Evolutionary conservation across 495 filamentous ascomycete genomes (phyloP), one percentile per base, ranked within the genome.

Genomic region (Aspergillus cavernicola): DNA sequence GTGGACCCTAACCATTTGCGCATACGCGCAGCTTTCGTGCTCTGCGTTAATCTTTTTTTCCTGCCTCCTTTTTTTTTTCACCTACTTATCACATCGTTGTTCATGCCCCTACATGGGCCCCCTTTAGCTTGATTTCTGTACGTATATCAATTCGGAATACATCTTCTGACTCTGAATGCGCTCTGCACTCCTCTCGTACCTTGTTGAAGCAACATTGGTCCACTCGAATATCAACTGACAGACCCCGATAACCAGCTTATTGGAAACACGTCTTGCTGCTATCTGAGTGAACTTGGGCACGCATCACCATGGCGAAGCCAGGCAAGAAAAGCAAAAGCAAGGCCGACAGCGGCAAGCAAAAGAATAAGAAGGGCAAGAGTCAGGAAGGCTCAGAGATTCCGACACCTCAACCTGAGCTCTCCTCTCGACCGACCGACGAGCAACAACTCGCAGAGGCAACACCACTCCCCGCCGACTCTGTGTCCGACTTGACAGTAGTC

Each of bases 181-280:
- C 56, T 67, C 40, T 66, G 53, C 64, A 68, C 65, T 72, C 62
- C 66, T 72, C 66, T 65, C 31, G 31, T 33, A 33, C 12, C 57
- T 51, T 66, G 52, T 63, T 67, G 52, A 65, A 50, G 46, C 60
- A 63, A 59, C 57, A 52, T 53, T 51, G 59, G 63, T 62, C 67
- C 62, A 64, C 71, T 63, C 56, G 60, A 55, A 57, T 56, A 38
- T 58, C 51, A 64, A 58, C 69, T 70, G 53, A 66, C 63, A 59
- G 39, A 45, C 47, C 26, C 51, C 59, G 32, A 29, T 57, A 55
- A 46, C 58, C 45, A 65, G 63, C 53, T 59, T 57, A 72, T 68
- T 76, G 70, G 72, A 65, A 69, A 74, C 72, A 74, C 73, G 72
- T 76, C 64, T 68, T 55, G 38, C 52, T 45, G 16, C 43, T 55